Evolutionary conservation across 805 yeast genomes (phyloP).

Genomic region (Saccharomyces jurei): DNA sequence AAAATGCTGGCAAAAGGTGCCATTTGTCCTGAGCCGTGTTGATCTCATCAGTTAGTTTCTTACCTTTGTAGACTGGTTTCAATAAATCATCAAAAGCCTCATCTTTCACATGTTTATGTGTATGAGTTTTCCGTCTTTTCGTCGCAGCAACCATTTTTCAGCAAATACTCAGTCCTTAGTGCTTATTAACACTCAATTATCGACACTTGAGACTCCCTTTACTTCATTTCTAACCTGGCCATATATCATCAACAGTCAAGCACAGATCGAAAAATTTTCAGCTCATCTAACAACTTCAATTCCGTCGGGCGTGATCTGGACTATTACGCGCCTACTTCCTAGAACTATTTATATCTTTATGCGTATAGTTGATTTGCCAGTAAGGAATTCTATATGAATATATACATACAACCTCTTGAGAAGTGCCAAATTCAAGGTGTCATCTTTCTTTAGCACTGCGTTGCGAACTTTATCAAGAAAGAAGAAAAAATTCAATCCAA

Average conservation of each 20-base stretch:
- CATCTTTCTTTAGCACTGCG: background rate
- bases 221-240: background rate
- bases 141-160: constrained; percentile 2
- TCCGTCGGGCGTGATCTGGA: background rate
- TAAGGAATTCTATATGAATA: background rate
- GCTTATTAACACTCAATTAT: background rate
- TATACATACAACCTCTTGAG: background rate
- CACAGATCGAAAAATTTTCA: background rate
- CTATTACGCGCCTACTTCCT: background rate
- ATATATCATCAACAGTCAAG: background rate
- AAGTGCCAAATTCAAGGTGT: background rate
- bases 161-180: background rate
- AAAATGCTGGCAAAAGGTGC: constrained; percentile 91
- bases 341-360: background rate
- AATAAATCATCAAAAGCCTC: constrained; percentile 70
- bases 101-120: constrained; percentile 32
- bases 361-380: background rate
- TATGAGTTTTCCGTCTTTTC: constrained; percentile 9
- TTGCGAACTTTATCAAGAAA: background rate
- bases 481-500: background rate
- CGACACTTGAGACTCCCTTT: background rate
- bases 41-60: constrained; percentile 76
- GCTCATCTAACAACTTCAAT: background rate
- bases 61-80: constrained; percentile 79
- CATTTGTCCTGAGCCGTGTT: constrained; percentile 92